phyloP scores from a whole-genome alignment of 805 yeast species.

The Torulaspora indica region DNA sequence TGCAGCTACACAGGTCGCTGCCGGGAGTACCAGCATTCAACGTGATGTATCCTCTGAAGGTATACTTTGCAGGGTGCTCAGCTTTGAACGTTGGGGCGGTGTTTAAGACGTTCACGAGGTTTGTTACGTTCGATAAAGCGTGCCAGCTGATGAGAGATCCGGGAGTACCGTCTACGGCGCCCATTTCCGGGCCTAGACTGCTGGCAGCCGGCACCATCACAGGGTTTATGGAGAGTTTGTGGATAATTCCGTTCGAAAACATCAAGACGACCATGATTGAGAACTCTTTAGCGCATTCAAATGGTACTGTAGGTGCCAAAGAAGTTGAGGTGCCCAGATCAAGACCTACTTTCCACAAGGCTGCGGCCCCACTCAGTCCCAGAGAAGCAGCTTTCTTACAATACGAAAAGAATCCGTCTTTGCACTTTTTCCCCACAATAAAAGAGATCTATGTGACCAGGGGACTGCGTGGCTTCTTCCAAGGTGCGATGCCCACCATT shows the following conservation, averaged over 20 bases:
- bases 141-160: slow-evolving; percentile 48
- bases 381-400: slow-evolving; percentile 29
- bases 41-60: slow-evolving; percentile 34
- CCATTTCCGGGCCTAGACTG: slow-evolving; percentile 70
- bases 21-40: slow-evolving; percentile 35
- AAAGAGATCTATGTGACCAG: slow-evolving; percentile 65
- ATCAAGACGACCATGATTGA: slow-evolving; percentile 78
- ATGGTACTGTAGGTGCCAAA: slow-evolving; percentile 6
- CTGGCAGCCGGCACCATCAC: slow-evolving; percentile 82
- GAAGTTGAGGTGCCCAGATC: background rate
- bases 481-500: slow-evolving; percentile 80
- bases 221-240: slow-evolving; percentile 74
- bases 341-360: slow-evolving; percentile 33
- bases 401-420: slow-evolving; percentile 52
- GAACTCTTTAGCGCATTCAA: slow-evolving; percentile 43
- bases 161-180: slow-evolving; percentile 50
- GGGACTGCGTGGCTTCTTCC: slow-evolving; percentile 73
- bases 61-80: slow-evolving; percentile 56
- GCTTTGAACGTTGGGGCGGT: slow-evolving; percentile 73
- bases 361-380: slow-evolving; percentile 30
- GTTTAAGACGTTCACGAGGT: slow-evolving; percentile 66
- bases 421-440: slow-evolving; percentile 48
- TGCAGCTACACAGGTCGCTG: slow-evolving; percentile 50
- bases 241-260: slow-evolving; percentile 88
- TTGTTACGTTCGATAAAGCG: slow-evolving; percentile 69